Evolutionary conservation across 495 filamentous ascomycete genomes (phyloP).

Genomic region (Aspergillus incahuasiensis): DNA sequence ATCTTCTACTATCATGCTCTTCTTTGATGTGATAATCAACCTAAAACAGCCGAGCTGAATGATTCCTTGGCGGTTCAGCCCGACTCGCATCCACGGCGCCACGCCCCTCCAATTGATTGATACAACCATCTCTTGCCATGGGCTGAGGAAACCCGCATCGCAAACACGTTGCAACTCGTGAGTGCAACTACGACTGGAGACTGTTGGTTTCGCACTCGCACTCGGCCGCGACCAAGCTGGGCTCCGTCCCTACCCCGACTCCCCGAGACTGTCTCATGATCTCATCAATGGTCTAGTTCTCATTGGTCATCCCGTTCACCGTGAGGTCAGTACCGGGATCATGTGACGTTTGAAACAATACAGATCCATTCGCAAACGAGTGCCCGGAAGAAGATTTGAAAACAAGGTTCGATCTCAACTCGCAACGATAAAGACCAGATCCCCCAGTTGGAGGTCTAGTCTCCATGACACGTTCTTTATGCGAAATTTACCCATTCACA

Average conservation of each 20-base stretch:
- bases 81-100: neutral
- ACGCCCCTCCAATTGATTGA: neutral
- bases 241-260: neutral
- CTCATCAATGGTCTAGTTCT: neutral
- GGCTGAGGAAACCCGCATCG: neutral
- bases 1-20: neutral
- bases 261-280: neutral
- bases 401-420: no score
- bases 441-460: no score
- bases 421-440: no score
- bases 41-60: slow-evolving; percentile 4
- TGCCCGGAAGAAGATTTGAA: neutral
- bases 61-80: neutral
- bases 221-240: neutral
- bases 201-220: neutral
- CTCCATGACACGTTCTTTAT: no score
- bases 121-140: neutral
- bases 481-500: no score
- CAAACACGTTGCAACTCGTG: neutral
- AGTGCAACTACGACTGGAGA: neutral
- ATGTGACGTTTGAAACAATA: neutral
- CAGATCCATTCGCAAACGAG: neutral
- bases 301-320: neutral
- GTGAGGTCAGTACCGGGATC: no score
- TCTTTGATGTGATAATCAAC: slow-evolving; percentile 7